These are phyloP conservation scores for Arachnopeziza araneosa DNA, from an alignment of 2,329 filamentous ascomycete species.

Conservation along the genomic window DNA sequence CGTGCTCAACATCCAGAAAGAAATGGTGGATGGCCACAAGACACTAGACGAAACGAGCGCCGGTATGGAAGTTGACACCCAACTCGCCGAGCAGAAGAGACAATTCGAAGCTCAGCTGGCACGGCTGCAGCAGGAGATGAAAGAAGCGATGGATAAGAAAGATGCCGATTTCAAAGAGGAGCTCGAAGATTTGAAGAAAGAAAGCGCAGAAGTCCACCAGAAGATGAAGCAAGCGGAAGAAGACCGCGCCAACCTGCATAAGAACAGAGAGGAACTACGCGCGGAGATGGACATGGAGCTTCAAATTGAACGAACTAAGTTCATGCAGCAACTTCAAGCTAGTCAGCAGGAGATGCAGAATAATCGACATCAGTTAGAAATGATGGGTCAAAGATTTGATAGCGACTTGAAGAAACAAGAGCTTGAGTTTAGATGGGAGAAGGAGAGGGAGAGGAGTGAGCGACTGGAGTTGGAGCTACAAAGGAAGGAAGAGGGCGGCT, in stretches of 20 bases:
- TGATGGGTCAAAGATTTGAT: neutral
- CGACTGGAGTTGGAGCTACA: neutral
- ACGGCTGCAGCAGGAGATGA: neutral
- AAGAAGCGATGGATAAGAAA: neutral
- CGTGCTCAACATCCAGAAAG: neutral
- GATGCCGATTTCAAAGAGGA: neutral
- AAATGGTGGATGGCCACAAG: neutral
- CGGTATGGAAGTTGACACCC: neutral
- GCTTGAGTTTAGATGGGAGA: neutral
- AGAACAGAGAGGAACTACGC: neutral
- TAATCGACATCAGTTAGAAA: neutral
- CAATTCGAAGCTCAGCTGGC: neutral
- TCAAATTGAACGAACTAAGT: neutral
- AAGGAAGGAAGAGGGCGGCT: neutral
- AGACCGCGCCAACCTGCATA: neutral
- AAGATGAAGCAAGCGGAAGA: neutral
- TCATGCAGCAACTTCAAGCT: neutral
- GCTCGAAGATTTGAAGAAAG: neutral
- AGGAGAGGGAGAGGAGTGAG: neutral
- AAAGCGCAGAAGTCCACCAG: neutral
- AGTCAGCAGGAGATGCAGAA: neutral
- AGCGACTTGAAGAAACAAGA: neutral
- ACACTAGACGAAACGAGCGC: slow-evolving; percentile 1
- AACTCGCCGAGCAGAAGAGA: neutral
- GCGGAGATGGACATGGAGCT: neutral